A percentile compares a stretch with the other conserved stretches of the same genome.
These are phyloP conservation scores for Medicago truncatula DNA, from an alignment of 306 rosid genomes.

Conservation along the genomic window MtrunA17r5.0-ANR NC_053046.1:18605501-18606000, in stretches of 20 bases:
- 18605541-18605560: no score
- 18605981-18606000: constrained; percentile 23
- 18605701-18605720: constrained; percentile 27
- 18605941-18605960: constrained; percentile 23
- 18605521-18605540: no score
- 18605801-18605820: constrained; percentile 92
- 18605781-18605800: constrained; percentile 59
- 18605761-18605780: constrained; percentile 38
- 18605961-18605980: constrained; percentile 6
- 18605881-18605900: constrained; percentile 94
- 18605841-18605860: constrained; percentile 87
- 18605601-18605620: neutral
- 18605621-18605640: neutral
- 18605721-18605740: constrained; percentile 2
- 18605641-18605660: constrained; percentile 31
- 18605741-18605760: constrained; percentile 31
- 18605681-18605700: constrained; percentile 42
- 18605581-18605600: no score
- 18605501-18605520: no score
- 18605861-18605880: constrained; percentile 94
- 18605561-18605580: no score
- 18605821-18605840: constrained; percentile 80
- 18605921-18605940: constrained; percentile 58
- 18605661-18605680: constrained; percentile 37
- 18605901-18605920: constrained; percentile 88